Evolutionary conservation across 495 filamentous ascomycete genomes (phyloP), one percentile per base, ranked within the genome.

Genomic region (Neurospora hispaniola): DNA sequence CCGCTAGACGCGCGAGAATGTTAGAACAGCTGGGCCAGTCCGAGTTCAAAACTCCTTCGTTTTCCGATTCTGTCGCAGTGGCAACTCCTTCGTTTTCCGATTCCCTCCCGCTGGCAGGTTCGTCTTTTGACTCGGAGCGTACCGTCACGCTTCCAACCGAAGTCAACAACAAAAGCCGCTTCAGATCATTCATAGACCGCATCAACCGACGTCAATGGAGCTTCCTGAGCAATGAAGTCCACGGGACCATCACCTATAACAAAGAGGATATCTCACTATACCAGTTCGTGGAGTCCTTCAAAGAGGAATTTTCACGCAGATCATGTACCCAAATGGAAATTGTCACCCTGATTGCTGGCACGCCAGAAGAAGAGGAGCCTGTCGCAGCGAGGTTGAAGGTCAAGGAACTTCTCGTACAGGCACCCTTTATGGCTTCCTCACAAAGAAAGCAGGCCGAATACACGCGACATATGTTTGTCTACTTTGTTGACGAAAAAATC

Each of bases 401-500:
- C n/a, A 76, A 69, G 68, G 69, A 44, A 18, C 20, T 41, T 10
- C 23, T 46, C 42, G 39, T 73, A 35, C 23, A 70, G 11, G 10
- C 42, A 6, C 59, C 66, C 4, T 42, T 23, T 43, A 31, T 62
- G 9, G n/a, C 72, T 31, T 35, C 20, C 4, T 31, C 70, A 20
- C 66, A 43, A 41, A 31, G 40, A 16, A 42, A 70, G 43, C 69
- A 35, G 48, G 62, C 44, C 70, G 73, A 77, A 39, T 72, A 44
- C 40, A 71, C 72, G 46, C 71, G 68, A 44, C 76, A 77, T 59
- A 73, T 75, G 77, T 41, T 81, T 39, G 73, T 73, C 31, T 75
- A 76, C 70, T 80, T 78, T 20, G 41, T 42, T 12, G 71, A 74
- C 6, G 75, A 73, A 5, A 80, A 79, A 62, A 73, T 81, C 35